Conservation (phyloP, 768 basidiomycete species). For the Pleurotus pulmonarius region DNA sequence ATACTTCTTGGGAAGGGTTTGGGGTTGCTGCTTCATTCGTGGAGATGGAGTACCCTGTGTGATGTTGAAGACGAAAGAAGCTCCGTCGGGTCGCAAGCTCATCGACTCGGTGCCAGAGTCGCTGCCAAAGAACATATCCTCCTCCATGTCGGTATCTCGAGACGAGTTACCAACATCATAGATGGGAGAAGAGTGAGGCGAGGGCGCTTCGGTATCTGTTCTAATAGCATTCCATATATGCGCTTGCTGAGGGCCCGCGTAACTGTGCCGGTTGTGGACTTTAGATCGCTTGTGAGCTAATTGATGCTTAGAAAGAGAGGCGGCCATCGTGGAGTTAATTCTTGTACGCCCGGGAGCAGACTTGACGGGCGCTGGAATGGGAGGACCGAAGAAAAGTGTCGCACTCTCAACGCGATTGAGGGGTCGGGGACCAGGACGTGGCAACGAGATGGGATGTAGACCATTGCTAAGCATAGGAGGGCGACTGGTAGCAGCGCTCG, state of each 20-base stretch:
- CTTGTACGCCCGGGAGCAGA: conserved; percentile 25
- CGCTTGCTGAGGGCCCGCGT: conserved; percentile 46
- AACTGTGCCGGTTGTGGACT: conserved; percentile 56
- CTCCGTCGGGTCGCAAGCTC: conserved; percentile 30
- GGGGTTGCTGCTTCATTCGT: conserved; percentile 29
- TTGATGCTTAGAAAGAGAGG: conserved; percentile 17
- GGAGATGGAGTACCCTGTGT: conserved; percentile 58
- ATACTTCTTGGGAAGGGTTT: conserved; percentile 60
- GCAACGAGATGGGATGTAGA: conserved; percentile 14
- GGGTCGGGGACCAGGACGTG: conserved; percentile 29
- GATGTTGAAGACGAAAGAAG: conserved; percentile 56
- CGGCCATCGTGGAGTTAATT: conserved; percentile 23
- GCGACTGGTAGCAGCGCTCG: conserved; percentile 33
- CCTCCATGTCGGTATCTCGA: conserved; percentile 37
- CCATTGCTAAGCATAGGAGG: conserved; percentile 16
- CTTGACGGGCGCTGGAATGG: conserved; percentile 31
- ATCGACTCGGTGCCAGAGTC: not conserved
- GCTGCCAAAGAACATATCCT: conserved; percentile 53
- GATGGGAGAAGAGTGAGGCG: conserved; percentile 50
- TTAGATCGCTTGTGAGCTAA: conserved; percentile 22
- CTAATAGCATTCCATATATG: conserved; percentile 39
- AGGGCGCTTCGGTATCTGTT: conserved; percentile 32
- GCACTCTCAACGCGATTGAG: conserved; percentile 54
- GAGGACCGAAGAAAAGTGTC: conserved; percentile 66
- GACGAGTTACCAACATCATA: conserved; percentile 15